phyloP scores from a whole-genome alignment of 805 yeast species.

The Candida chauliodis region DNA sequence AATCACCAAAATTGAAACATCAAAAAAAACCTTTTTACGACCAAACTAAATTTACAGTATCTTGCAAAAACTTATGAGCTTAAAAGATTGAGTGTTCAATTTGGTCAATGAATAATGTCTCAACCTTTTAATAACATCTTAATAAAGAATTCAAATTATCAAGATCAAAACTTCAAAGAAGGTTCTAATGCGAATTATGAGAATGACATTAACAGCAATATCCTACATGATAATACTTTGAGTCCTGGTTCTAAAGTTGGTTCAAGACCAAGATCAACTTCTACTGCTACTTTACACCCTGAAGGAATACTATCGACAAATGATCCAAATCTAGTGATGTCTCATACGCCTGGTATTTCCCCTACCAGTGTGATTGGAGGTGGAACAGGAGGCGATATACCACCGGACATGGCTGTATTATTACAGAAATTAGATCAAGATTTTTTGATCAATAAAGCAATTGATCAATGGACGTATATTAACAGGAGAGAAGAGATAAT shows the following conservation, averaged over 20 bases:
- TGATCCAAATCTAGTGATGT: constrained; percentile 9
- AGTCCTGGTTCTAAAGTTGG: not conserved
- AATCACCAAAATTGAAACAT: not conserved
- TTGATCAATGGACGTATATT: constrained; percentile 47
- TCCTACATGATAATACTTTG: not conserved
- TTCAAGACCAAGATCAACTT: constrained; percentile 6
- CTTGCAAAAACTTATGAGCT: not conserved
- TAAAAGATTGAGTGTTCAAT: not conserved
- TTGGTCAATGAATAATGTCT: constrained; percentile 1
- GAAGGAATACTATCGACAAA: constrained; percentile 10
- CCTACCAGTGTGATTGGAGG: constrained; percentile 10
- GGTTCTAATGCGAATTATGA: not conserved
- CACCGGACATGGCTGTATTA: constrained; percentile 43
- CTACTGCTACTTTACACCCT: constrained; percentile 9
- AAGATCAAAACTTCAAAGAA: not conserved
- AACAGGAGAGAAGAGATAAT: constrained; percentile 44
- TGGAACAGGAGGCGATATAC: constrained; percentile 30
- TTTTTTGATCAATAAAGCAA: constrained; percentile 35
- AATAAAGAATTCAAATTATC: not conserved
- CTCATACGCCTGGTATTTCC: constrained; percentile 11
- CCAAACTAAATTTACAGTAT: not conserved
- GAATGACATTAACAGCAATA: no score
- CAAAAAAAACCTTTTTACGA: not conserved
- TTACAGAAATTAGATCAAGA: constrained; percentile 41
- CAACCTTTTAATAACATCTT: constrained; percentile 1